Base-by-base conservation (phyloP, 2,329 filamentous ascomycete species). In the Pseudogymnoascus sp. region DNA sequence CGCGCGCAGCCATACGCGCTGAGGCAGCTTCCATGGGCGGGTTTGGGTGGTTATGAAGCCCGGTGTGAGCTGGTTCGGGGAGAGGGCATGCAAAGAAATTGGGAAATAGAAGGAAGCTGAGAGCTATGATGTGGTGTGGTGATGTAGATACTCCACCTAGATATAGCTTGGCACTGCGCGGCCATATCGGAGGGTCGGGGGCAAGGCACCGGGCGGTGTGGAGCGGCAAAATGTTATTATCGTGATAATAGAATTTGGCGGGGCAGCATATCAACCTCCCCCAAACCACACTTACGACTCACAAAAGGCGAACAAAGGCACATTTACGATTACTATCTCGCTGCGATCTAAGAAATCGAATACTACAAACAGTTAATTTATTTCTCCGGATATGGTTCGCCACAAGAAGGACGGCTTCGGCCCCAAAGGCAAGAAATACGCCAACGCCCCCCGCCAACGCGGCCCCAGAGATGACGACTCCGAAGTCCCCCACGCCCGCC, bases 1-100 rank as follows among this genome's bases (percentile, higher is more conserved):
- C 93, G 79, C 93, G 87, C 72, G 93, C 89, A 73, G 93, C 95
- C 82, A 96, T 96, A 75, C 95, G 89, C 77, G 93, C 93, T 75
- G 93, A 96, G 75, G 93, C 88, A 75, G 95, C 93, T 85, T 97
- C 93, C 93, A 97, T 90, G 70, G 67, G 68, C 51, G 62, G 42
- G 18, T 45, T 36, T 34, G 21, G 59, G 34, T 57, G 51, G 51
- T 57, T 57, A 57, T 57, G 26, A 57, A 57, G 51, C 51, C 51
- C 51, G 51, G 51, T 36, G 51, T 34, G 51, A 57, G 51, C 51
- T 57, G 18, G 18, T 57, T 36, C 16, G 11, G 29, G 51, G 51
- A 36, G 51, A 57, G 51, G 29, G 51, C 51, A 57, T 57, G 29
- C 51, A 57, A 57, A 57, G 18, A 31, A 34, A 57, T 7, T 57